Base-by-base conservation (phyloP, 176 grass and related monocot species). In the Eragrostis curvula region DNA sequence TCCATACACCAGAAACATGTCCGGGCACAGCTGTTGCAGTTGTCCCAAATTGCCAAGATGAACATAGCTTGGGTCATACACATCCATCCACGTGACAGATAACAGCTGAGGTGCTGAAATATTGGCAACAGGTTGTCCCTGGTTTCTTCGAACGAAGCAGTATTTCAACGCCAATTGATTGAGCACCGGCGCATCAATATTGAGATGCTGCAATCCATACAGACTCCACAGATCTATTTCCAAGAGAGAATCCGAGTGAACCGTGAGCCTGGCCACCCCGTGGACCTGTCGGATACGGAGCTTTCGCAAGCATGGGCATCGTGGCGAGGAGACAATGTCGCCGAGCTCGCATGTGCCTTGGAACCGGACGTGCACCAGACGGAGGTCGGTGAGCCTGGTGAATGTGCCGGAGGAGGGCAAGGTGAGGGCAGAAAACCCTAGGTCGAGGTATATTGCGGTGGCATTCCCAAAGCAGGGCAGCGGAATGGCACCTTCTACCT, bases 391-490 rank as follows among this genome's bases (percentile, higher is more conserved):
- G 70, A 86, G 77, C 24, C 41, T 9, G 7, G 60, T 15, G 61
- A 80, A 80, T 8, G 9, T 15, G 50, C 61, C 60, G 15, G 36
- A 36, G 9, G 41, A 12, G 3, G 70, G 85, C 77, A 67, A 29
- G n/a, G 49, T 20, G 28, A 86, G n/a, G 41, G 20, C 9, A 3
- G 67, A 28, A 11, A 67, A 49, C 27, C 77, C 40, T 20, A 80
- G 48, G 18, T 24, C 5, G 40, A 86, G 58, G 0, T 0, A 1
- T 20, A 86, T 23, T 1, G 1, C 3, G 20, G 69, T 67, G 48
- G 77, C 77, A 5, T 20, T 80, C 40, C 18, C 20, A 48, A 86
- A 86, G 77, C 77, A 74, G 5, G 84, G 84, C 13, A 86, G 70
- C 48, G 51, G 28, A 7, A 86, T 16, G 8, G 5, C 18, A 39